Evolutionary conservation across 2,329 filamentous ascomycete genomes (phyloP), one percentile per base, ranked within the genome.

Genomic region (Metarhizium brunneum): DNA sequence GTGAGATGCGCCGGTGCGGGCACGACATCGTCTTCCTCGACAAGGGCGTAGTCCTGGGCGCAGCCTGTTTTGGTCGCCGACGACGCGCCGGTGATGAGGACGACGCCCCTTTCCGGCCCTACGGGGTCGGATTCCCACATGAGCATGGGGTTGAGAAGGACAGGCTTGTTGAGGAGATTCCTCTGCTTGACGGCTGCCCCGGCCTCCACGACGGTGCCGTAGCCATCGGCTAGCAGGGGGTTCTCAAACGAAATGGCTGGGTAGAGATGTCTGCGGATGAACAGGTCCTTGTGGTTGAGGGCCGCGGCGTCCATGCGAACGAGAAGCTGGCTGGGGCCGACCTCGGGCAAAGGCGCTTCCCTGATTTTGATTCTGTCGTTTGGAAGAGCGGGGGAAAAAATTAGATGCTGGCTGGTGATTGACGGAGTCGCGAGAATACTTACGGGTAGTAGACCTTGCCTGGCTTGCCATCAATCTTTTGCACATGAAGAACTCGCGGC

Each of bases 271-370:
- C 94, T 91, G 54, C 92, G 88, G 71, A 95, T 88, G 75, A 96
- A 97, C 63, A 95, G 83, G 71, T 97, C 94, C 64, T 92, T 88
- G 75, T 97, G 94, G 76, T 97, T 97, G 52, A 97, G 84, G 14
- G 92, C 87, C 1, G 86, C 88, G 53, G 91, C 88, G 40, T 82
- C 80, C 66, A 97, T 76, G 65, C 83, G 84, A 59, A 97, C 76
- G 6, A 95, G 77, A 61, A 96, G 76, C 69, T 96, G 80, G 59
- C 77, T 77, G 16, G 81, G 80, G 30, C 82, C 79, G 0, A 86
- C 86, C 2, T 74, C 76, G 30, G 87, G 87, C 59, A 79, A 77
- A 55, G 85, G 79, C 16, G 86, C 72, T 38, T 83, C 74, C 59
- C 82, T 83, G 54, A 88, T 67, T 61, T 80, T 71, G 49, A 87